Conservation (phyloP, 805 yeast species). For the Brettanomyces nanus region DNA sequence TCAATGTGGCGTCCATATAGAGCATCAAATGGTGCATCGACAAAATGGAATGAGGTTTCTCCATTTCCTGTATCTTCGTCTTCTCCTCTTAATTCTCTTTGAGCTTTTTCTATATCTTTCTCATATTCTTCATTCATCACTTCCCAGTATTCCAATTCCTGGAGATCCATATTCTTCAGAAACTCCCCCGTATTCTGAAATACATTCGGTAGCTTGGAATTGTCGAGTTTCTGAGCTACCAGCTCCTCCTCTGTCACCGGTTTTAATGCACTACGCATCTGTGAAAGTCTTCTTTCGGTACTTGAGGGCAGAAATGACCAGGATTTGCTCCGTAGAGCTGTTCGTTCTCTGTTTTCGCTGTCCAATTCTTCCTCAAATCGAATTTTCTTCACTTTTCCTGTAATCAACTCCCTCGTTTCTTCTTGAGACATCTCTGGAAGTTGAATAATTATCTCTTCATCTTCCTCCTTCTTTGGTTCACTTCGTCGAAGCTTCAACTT, state of each 20-base stretch:
- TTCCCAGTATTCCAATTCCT: conserved; percentile 26
- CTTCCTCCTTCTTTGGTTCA: not conserved
- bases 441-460: conserved; percentile 12
- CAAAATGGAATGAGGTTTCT: conserved; percentile 7
- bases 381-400: not conserved
- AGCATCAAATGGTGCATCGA: conserved; percentile 17
- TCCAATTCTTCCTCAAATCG: not conserved
- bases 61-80: not conserved
- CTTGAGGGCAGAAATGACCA: conserved; percentile 5
- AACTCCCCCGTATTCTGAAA: conserved; percentile 23
- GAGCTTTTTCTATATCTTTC: conserved; percentile 14
- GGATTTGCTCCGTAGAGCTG: not conserved
- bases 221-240: conserved; percentile 14
- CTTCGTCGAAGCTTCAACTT: not conserved
- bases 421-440: conserved; percentile 17
- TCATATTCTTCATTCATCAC: conserved; percentile 26
- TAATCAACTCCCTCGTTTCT: conserved; percentile 11
- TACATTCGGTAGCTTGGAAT: conserved; percentile 18
- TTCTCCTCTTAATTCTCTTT: not conserved
- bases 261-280: conserved; percentile 21
- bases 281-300: conserved; percentile 17
- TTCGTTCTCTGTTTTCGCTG: not conserved
- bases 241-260: conserved; percentile 20
- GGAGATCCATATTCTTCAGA: conserved; percentile 18
- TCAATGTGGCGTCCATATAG: conserved; percentile 11